Conservation (phyloP, 2,329 filamentous ascomycete genomes). For the Fusarium scirpi region DNA sequence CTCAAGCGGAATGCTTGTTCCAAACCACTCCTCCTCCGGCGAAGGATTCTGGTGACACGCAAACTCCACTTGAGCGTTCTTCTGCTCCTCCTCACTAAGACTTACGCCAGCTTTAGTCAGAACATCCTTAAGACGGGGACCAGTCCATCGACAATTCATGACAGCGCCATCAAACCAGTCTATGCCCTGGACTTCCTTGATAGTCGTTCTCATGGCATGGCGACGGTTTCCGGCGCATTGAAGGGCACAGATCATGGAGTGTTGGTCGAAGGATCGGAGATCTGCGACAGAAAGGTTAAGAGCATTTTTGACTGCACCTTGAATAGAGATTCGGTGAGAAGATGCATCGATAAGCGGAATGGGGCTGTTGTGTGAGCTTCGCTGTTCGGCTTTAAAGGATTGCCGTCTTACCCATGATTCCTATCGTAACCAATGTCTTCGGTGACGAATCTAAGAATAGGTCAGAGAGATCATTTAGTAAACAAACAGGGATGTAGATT, state of each 20-base stretch:
- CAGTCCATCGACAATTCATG: background rate
- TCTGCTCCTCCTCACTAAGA: background rate
- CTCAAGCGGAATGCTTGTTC: background rate
- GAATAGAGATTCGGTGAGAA: background rate
- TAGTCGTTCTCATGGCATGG: background rate
- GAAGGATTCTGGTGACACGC: background rate
- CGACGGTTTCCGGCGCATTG: background rate
- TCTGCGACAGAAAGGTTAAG: background rate
- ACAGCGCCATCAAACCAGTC: background rate
- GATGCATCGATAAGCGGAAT: background rate
- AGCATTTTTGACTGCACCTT: background rate
- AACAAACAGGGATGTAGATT: background rate
- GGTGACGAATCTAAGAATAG: background rate
- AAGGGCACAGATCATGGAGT: background rate
- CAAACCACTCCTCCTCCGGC: background rate
- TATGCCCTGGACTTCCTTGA: background rate
- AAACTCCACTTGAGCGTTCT: background rate
- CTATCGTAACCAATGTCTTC: background rate
- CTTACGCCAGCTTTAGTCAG: background rate
- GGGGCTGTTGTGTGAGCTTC: background rate
- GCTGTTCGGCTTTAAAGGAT: accelerated
- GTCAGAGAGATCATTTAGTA: background rate
- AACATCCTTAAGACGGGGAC: background rate
- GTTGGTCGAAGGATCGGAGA: background rate
- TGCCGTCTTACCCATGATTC: background rate